phyloP scores from a whole-genome alignment of 2,329 filamentous ascomycete genomes.

The Trichophyton schoenleinii region DNA sequence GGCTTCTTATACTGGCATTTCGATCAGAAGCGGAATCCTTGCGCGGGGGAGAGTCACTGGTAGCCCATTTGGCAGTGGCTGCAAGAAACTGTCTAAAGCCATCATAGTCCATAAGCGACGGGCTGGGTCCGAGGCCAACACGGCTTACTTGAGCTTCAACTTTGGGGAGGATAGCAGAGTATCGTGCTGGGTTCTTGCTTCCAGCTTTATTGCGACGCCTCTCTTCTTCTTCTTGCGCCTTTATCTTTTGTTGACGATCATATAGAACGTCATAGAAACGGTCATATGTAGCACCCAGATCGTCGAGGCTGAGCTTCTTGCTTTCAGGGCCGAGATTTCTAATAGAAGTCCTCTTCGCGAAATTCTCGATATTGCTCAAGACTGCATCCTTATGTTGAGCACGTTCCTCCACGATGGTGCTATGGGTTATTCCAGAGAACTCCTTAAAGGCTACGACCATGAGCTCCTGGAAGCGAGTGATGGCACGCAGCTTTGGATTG shows the following conservation, averaged over 20 bases:
- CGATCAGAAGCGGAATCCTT: conserved; percentile 40
- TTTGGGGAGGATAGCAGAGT: conserved; percentile 33
- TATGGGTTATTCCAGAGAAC: conserved; percentile 89
- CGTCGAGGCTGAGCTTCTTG: conserved; percentile 73
- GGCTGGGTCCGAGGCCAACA: conserved; percentile 77
- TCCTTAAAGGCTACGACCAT: conserved; percentile 99
- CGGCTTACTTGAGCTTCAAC: conserved; percentile 65
- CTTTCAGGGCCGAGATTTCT: conserved; percentile 91
- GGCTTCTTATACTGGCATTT: conserved; percentile 44
- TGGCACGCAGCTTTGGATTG: conserved; percentile 83
- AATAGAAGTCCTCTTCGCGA: conserved; percentile 92
- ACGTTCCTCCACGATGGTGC: conserved; percentile 76
- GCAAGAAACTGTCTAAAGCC: conserved; percentile 90
- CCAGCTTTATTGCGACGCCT: conserved; percentile 52
- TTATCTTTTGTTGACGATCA: conserved; percentile 73
- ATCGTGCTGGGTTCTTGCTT: conserved; percentile 23
- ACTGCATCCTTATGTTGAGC: conserved; percentile 90
- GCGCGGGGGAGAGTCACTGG: conserved; percentile 63
- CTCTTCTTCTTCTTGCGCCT: conserved; percentile 62
- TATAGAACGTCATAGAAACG: conserved; percentile 87
- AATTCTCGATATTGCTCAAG: conserved; percentile 89
- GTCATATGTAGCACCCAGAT: conserved; percentile 84
- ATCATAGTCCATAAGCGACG: conserved; percentile 93
- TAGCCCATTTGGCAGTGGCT: conserved; percentile 80
- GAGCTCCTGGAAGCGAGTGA: conserved; percentile 91